Evolutionary conservation across 164 flowering plant genomes (phyloP).

Genomic region (Stephania yunnanensis): DNA sequence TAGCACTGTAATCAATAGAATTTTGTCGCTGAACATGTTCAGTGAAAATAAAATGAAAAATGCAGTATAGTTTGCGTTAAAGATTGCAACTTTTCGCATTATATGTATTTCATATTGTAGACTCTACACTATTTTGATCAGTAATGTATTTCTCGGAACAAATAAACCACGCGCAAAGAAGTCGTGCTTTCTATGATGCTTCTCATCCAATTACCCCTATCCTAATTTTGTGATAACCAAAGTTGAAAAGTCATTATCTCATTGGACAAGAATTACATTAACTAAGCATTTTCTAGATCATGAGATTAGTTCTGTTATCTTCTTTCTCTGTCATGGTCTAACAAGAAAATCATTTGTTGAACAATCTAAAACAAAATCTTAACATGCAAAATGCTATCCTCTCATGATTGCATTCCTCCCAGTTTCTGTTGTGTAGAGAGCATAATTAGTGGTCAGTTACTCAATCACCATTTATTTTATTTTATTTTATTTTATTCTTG

Average conservation of each 20-base stretch:
- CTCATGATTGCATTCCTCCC: neutral
- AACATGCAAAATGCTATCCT: neutral
- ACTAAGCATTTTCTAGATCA: neutral
- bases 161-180: too few species aligned
- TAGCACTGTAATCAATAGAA: neutral
- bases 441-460: too few species aligned
- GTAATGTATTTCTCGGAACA: neutral
- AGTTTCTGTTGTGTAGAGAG: neutral
- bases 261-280: too few species aligned
- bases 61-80: neutral
- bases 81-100: neutral
- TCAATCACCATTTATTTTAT: too few species aligned
- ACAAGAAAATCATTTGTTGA: neutral
- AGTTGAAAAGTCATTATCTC: too few species aligned
- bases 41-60: neutral
- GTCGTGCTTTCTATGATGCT: neutral
- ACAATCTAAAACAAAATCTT: neutral
- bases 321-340: neutral
- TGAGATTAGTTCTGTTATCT: neutral
- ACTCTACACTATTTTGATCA: neutral
- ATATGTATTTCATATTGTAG: neutral
- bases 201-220: neutral
- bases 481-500: too few species aligned
- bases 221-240: neutral
- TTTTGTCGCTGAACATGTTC: neutral